Evolutionary conservation across 148 eudicot genomes (phyloP).

Genomic region (Hydrangea macrophylla): DNA sequence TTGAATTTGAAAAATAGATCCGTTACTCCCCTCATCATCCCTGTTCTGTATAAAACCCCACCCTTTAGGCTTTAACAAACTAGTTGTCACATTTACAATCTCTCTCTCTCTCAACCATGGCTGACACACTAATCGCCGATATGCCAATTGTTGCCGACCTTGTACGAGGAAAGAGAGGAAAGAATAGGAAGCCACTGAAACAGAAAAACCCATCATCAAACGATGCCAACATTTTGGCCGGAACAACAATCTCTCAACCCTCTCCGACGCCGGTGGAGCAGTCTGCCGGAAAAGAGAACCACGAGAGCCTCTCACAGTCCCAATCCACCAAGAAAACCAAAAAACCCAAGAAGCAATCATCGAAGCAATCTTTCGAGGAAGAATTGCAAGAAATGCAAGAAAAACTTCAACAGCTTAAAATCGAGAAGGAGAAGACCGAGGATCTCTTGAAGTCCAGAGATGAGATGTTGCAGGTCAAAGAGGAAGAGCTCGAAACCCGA

Average conservation of each 20-base stretch:
- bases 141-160: conserved; percentile 23
- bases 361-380: conserved; percentile 43
- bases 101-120: conserved; percentile 39
- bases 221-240: conserved; percentile 57
- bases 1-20: conserved; percentile 30
- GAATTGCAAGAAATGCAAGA: conserved; percentile 79
- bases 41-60: conserved; percentile 19
- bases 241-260: conserved; percentile 21
- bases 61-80: background rate
- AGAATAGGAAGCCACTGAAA: conserved; percentile 56
- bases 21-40: conserved; percentile 33
- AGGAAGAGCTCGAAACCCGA: conserved; percentile 45
- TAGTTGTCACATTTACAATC: background rate
- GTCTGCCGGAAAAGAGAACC: conserved; percentile 59
- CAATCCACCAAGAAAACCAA: conserved; percentile 45
- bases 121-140: conserved; percentile 23
- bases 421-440: conserved; percentile 82
- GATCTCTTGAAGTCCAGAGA: conserved; percentile 71
- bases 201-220: conserved; percentile 45
- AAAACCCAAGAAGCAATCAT: conserved; percentile 28
- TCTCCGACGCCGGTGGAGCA: conserved; percentile 21
- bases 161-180: conserved; percentile 47
- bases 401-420: conserved; percentile 65
- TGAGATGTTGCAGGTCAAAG: conserved; percentile 61
- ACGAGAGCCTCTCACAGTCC: conserved; percentile 41